Evolutionary conservation across 1,284 basidiomycete species (phyloP).

Genomic region (Paramarasmius palmivorus): DNA sequence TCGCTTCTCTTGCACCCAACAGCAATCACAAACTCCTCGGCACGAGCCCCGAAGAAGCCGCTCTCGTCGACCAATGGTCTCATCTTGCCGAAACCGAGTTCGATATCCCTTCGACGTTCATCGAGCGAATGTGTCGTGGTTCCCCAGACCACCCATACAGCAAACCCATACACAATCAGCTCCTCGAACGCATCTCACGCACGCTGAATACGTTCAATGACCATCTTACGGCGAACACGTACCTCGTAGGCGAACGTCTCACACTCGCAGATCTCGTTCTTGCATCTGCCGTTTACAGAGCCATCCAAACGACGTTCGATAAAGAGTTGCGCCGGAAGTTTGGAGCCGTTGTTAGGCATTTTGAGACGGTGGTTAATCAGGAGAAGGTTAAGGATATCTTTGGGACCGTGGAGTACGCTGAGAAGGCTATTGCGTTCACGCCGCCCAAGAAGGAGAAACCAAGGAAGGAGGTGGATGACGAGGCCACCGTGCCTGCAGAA

Average conservation of each 20-base stretch:
- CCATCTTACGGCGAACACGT: slow-evolving; percentile 81
- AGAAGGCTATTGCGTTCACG: slow-evolving; percentile 72
- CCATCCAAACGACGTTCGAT: slow-evolving; percentile 58
- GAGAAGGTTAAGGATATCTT: slow-evolving; percentile 71
- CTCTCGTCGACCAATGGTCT: slow-evolving; percentile 49
- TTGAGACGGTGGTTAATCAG: slow-evolving; percentile 85
- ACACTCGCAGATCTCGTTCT: slow-evolving; percentile 76
- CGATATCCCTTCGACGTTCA: slow-evolving; percentile 31
- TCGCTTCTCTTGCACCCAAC: slow-evolving; percentile 54
- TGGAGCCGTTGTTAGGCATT: slow-evolving; percentile 82
- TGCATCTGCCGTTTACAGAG: too few species aligned
- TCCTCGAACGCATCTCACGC: slow-evolving; percentile 55
- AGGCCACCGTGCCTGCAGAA: slow-evolving; percentile 53
- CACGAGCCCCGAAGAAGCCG: slow-evolving; percentile 35
- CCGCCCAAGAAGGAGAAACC: slow-evolving; percentile 80
- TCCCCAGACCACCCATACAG: slow-evolving; percentile 53
- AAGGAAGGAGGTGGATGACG: slow-evolving; percentile 61
- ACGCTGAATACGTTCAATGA: slow-evolving; percentile 70
- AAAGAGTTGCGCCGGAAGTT: slow-evolving; percentile 63
- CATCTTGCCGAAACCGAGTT: slow-evolving; percentile 44
- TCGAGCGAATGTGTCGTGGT: slow-evolving; percentile 43
- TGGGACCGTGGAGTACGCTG: slow-evolving; percentile 60
- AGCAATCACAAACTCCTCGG: slow-evolving; percentile 45
- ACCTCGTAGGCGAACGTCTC: slow-evolving; percentile 92
- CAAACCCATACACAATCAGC: slow-evolving; percentile 62